A percentile compares a stretch with the other conserved stretches of the same genome.
These are phyloP conservation scores for Pichiaceae sp. DNA, from an alignment of 1,139 yeast species.

Conservation along the genomic window DNA sequence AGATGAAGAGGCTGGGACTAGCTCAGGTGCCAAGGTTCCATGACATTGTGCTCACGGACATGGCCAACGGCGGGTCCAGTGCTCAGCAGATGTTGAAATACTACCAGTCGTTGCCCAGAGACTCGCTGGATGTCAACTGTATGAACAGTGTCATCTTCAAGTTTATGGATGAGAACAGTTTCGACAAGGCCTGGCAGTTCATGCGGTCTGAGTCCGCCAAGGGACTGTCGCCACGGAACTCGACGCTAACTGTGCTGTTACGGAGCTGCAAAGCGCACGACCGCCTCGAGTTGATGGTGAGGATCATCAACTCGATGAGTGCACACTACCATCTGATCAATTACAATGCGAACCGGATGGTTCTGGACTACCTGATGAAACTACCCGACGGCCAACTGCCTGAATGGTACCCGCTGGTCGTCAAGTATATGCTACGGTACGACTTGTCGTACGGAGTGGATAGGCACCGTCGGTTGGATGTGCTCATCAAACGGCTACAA, in stretches of 20 bases:
- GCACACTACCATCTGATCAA: conserved; percentile 7
- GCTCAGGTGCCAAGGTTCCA: conserved; percentile 8
- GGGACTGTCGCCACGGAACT: conserved; percentile 8
- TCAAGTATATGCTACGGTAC: conserved; percentile 10
- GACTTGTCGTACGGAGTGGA: conserved; percentile 11
- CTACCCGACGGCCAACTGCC: conserved; percentile 7
- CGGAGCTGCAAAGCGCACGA: conserved; percentile 7
- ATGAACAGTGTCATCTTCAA: conserved; percentile 14
- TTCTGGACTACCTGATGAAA: conserved; percentile 9
- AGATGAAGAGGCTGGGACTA: conserved; percentile 4
- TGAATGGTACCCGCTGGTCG: conserved; percentile 10
- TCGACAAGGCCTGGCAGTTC: conserved; percentile 14
- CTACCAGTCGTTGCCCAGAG: not conserved
- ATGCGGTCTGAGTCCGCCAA: conserved; percentile 5
- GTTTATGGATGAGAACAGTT: conserved; percentile 6
- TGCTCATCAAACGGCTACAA: conserved; percentile 9
- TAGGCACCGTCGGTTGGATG: conserved; percentile 9
- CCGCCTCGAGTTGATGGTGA: conserved; percentile 9
- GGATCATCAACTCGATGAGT: conserved; percentile 8
- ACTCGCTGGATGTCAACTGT: conserved; percentile 10
- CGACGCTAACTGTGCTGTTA: conserved; percentile 16
- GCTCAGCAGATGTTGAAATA: not conserved
- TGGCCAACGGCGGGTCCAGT: conserved; percentile 4
- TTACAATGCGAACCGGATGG: conserved; percentile 8
- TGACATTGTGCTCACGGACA: conserved; percentile 12